Conservation (phyloP, 208 protist genomes). For the Crithidia thermophila region DNA sequence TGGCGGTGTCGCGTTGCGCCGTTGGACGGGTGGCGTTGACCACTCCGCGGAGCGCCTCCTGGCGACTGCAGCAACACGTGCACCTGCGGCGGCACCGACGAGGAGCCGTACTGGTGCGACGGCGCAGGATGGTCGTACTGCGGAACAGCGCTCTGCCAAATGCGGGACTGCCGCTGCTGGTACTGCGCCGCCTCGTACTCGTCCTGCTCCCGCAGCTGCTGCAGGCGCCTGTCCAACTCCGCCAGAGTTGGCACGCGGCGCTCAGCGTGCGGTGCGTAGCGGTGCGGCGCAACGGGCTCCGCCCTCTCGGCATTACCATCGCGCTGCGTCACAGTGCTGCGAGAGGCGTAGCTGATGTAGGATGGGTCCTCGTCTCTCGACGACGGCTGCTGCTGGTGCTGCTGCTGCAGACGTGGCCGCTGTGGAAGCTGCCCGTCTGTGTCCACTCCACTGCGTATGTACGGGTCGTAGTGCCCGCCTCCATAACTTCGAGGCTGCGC, state of each 20-base stretch:
- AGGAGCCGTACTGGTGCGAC: constrained; percentile 6
- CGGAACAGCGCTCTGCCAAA: background rate
- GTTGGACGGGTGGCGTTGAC: constrained; percentile 1
- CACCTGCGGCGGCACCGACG: constrained; percentile 9
- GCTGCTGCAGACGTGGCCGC: background rate
- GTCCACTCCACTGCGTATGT: background rate
- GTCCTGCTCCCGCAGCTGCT: constrained; percentile 40
- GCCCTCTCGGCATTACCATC: too few species aligned
- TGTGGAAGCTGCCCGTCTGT: background rate
- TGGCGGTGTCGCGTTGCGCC: background rate
- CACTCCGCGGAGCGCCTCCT: background rate
- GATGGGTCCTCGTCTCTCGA: background rate
- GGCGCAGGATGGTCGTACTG: constrained; percentile 4
- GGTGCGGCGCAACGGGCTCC: constrained; percentile 2
- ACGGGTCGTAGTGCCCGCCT: background rate
- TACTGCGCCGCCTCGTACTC: constrained; percentile 27
- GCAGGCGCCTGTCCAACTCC: constrained; percentile 55
- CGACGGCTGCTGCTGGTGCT: background rate
- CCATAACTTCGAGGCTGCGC: background rate
- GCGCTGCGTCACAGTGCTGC: constrained; percentile 5
- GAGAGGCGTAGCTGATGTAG: constrained; percentile 4
- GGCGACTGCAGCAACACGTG: constrained; percentile 18
- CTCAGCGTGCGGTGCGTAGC: constrained; percentile 9
- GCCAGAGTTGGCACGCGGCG: constrained; percentile 52
- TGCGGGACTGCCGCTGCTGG: constrained; percentile 18